These are phyloP conservation scores for Heliosperma pusillum DNA, from an alignment of 148 eudicot species.

Conservation along the genomic window DNA sequence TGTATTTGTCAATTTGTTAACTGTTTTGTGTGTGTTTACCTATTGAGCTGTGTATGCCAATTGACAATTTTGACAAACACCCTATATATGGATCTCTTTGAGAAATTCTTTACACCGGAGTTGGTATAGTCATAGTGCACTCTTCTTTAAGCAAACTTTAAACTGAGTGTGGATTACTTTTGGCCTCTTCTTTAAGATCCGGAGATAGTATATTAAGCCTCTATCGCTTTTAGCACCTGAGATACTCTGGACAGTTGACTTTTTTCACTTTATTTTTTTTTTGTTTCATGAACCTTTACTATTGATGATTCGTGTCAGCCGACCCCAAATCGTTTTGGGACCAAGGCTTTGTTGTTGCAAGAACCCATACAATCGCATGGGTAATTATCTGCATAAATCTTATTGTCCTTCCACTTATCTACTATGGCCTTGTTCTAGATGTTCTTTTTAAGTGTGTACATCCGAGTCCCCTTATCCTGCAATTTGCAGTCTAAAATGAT, in stretches of 20 bases:
- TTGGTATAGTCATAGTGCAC: background rate
- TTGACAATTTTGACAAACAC: background rate
- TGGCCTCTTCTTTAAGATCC: conserved; percentile 1
- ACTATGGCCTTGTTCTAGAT: background rate
- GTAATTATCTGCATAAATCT: background rate
- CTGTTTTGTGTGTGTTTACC: background rate
- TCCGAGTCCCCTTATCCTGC: too few species aligned
- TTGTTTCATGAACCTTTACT: background rate
- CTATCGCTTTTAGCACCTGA: background rate
- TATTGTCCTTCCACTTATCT: background rate
- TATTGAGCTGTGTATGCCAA: background rate
- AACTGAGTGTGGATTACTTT: background rate
- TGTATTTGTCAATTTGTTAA: background rate
- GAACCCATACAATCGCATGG: background rate
- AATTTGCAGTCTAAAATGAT: background rate
- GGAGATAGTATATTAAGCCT: background rate
- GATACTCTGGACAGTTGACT: background rate
- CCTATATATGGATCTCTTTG: background rate
- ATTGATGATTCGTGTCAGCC: too few species aligned
- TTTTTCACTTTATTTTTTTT: background rate
- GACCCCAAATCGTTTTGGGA: too few species aligned
- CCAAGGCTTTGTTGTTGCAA: too few species aligned
- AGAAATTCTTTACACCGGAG: background rate
- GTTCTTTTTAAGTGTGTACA: background rate
- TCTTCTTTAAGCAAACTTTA: background rate